These are phyloP conservation scores for Euphorbia neoarborescens DNA, from an alignment of 441 rosid genomes.

Conservation along the genomic window DNA sequence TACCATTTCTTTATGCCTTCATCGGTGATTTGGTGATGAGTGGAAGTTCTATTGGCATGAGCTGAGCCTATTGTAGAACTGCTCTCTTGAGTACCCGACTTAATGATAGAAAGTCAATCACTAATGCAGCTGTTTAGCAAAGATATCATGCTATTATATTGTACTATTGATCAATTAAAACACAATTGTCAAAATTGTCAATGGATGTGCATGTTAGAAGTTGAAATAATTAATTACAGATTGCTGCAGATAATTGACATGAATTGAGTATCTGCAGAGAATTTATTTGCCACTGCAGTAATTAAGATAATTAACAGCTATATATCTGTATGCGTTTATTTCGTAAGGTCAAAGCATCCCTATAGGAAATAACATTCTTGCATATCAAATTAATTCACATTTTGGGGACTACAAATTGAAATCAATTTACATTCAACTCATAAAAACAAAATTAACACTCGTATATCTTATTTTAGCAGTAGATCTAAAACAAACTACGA, in stretches of 20 bases:
- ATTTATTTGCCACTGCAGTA: not conserved
- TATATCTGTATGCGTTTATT: not conserved
- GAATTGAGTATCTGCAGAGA: not conserved
- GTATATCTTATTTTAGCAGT: constrained; percentile 3
- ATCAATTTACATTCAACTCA: not conserved
- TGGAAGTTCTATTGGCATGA: too few relatives aligned
- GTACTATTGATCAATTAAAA: not conserved
- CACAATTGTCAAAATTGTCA: not conserved
- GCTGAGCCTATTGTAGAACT: too few relatives aligned
- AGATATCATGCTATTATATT: not conserved
- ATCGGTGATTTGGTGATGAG: too few relatives aligned
- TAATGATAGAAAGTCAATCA: not conserved
- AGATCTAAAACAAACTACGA: constrained; percentile 4
- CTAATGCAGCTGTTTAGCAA: not conserved
- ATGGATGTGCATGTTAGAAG: not conserved
- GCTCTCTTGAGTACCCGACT: too few relatives aligned
- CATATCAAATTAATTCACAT: not conserved
- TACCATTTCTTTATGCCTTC: too few relatives aligned
- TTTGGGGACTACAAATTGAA: not conserved
- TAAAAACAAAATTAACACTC: not conserved
- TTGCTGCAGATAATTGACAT: not conserved
- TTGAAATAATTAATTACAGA: not conserved
- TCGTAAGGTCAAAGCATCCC: not conserved
- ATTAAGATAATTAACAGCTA: not conserved
- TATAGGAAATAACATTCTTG: too few relatives aligned